Evolutionary conservation across 805 yeast species (phyloP), one percentile per base, ranked within the genome.

Genomic region (Wickerhamomyces chaumierensis): DNA sequence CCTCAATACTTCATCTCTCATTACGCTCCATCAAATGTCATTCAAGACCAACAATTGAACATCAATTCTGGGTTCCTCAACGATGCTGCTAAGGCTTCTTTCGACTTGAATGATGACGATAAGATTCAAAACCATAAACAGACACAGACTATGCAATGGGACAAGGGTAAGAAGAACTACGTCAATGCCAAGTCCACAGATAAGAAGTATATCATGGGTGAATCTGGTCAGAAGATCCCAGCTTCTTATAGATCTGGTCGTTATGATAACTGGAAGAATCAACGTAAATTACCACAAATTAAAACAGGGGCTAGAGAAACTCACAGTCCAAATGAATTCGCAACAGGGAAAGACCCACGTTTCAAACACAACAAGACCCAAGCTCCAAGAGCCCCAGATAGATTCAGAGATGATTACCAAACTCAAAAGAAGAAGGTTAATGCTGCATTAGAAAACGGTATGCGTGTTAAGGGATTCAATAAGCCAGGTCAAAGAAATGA

Each of bases 381-480:
- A 43, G 88, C 96, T 2, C 99, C 99, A 32, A 83, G 77, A 55
- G 62, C 79, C 32, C 96, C 98, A n/a, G 96, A 87, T 53, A 86
- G 73, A 61, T 76, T 66, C 48, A 76, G 97, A 62, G 96, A 88
- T 54, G 88, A 92, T 60, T 92, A 73, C 62, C 71, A 76, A 42
- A 68, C 68, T 46, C 96, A 90, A 57, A 78, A 82, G 73, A 77
- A 78, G 65, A 80, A 82, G 62, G 90, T 84, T 36, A 75, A 73
- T 38, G 75, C 74, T 48, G 97, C 97, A 3, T 52, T 78, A 41
- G 94, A 79, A 9, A 65, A 75, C 36, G 96, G 96, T 36, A 56
- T 73, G 23, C 56, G 58, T 8, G 84, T 86, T 39, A 84, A 80
- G 63, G 94, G 92, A 9, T 54, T 49, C 37, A 55, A 55, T 36